These are phyloP conservation scores for Komagataella pseudopastoris DNA, from an alignment of 805 yeast genomes.

Conservation along the genomic window DNA sequence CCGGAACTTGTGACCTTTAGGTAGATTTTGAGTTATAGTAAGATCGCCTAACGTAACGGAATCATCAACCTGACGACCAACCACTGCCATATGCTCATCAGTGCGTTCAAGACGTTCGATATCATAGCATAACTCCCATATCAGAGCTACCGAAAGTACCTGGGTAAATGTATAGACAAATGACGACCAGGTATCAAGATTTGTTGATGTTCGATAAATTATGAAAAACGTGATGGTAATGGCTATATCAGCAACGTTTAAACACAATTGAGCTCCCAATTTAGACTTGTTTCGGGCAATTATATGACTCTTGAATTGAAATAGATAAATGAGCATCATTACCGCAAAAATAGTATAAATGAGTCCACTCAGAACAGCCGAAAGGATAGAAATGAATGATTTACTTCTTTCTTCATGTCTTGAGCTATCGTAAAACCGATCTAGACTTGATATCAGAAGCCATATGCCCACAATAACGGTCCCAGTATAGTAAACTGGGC, in stretches of 20 bases:
- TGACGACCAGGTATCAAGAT: slow-evolving; percentile 37
- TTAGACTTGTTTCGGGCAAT: slow-evolving; percentile 17
- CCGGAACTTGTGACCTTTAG: background rate
- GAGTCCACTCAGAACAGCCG: background rate
- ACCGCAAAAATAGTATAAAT: background rate
- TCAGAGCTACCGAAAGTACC: slow-evolving; percentile 34
- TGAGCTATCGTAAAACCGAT: slow-evolving; percentile 6
- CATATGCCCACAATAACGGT: slow-evolving; percentile 16
- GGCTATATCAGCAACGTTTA: slow-evolving; percentile 22
- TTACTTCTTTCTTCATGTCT: background rate
- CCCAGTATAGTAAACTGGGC: slow-evolving; percentile 11
- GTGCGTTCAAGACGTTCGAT: slow-evolving; percentile 35
- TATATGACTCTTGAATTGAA: slow-evolving; percentile 1
- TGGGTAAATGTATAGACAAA: slow-evolving; percentile 31
- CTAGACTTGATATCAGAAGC: slow-evolving; percentile 10
- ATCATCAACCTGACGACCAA: slow-evolving; percentile 47
- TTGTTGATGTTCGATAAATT: slow-evolving; percentile 15
- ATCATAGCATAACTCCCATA: slow-evolving; percentile 57
- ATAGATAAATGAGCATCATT: background rate
- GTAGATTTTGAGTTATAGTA: background rate
- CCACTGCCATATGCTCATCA: slow-evolving; percentile 39
- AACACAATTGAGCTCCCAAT: slow-evolving; percentile 32
- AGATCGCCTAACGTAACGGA: slow-evolving; percentile 16
- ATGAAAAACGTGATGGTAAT: slow-evolving; percentile 20
- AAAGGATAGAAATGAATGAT: background rate